Conservation (phyloP, 352 stramenopile genomes). For the Thalassiosira sp. region DNA sequence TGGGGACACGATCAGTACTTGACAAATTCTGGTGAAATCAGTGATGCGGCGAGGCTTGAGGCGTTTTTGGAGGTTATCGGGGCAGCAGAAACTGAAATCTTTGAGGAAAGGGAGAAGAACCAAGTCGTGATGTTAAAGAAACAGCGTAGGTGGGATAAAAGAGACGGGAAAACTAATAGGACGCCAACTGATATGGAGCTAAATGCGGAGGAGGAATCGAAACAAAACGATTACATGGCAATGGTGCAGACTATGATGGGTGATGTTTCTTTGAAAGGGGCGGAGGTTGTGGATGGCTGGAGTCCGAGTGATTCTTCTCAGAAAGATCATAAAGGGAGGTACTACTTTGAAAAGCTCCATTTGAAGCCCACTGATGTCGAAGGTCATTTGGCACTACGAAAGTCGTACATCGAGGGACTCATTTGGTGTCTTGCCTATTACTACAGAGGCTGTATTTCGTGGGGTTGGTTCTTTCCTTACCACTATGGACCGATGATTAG, state of each 20-base stretch:
- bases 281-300: conserved; percentile 74
- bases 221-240: conserved; percentile 73
- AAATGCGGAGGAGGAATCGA: conserved; percentile 57
- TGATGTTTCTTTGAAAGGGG: conserved; percentile 49
- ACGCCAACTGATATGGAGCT: conserved; percentile 79
- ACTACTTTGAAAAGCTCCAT: conserved; percentile 91
- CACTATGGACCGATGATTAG: conserved; percentile 93
- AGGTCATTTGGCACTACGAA: conserved; percentile 88
- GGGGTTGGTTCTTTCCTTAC: conserved; percentile 99
- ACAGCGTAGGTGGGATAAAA: conserved; percentile 78
- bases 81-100: conserved; percentile 91
- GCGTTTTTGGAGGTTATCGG: conserved; percentile 91
- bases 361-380: conserved; percentile 80
- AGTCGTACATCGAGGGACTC: conserved; percentile 97
- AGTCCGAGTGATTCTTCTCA: conserved; percentile 41
- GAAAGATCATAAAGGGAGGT: conserved; percentile 85
- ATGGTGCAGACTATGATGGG: conserved; percentile 75
- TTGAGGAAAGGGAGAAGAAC: conserved; percentile 82
- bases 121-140: conserved; percentile 79
- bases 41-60: conserved; percentile 89
- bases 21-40: conserved; percentile 89
- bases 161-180: conserved; percentile 61
- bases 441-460: conserved; percentile 97
- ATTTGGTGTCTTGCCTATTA: conserved; percentile 99
- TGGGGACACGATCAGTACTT: conserved; percentile 91